Percentiles rank a stretch among this genome's conserved stretches.
Conservation (phyloP, 352 stramenopile species). For the Halophytophthora batemanensis region DNA sequence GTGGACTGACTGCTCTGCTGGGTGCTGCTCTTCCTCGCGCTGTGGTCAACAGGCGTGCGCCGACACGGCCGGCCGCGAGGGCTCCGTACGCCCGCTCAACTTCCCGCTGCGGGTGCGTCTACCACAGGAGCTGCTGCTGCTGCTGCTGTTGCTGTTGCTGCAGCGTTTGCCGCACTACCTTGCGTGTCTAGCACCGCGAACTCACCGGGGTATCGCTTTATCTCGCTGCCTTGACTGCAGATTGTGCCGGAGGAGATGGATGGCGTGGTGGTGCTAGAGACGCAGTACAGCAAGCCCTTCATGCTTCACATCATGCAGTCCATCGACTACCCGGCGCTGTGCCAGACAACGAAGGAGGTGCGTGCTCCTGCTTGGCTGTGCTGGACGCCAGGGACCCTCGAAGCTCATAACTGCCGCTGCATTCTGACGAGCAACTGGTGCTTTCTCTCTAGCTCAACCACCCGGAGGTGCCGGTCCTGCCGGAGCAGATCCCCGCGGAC, state of each 20-base stretch:
- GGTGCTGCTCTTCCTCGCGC: not conserved
- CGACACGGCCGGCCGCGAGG: slow-evolving; percentile 66
- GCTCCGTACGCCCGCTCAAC: slow-evolving; percentile 61
- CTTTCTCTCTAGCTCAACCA: slow-evolving; percentile 58
- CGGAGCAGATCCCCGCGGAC: slow-evolving; percentile 60
- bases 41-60: slow-evolving; percentile 48
- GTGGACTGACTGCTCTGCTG: not conserved
- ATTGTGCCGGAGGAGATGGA: slow-evolving; percentile 76
- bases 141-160: not conserved
- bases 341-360: slow-evolving; percentile 73
- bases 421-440: not conserved
- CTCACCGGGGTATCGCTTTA: no score
- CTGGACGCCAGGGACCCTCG: not conserved
- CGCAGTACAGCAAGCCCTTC: slow-evolving; percentile 79
- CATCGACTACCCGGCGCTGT: slow-evolving; percentile 80
- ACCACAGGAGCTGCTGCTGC: not conserved
- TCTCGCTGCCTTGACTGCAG: slow-evolving; percentile 21
- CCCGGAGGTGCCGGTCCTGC: slow-evolving; percentile 68
- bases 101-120: slow-evolving; percentile 67
- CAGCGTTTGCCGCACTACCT: no score
- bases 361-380: slow-evolving; percentile 1
- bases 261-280: slow-evolving; percentile 74
- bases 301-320: slow-evolving; percentile 86
- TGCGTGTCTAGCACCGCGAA: not conserved
- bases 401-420: not conserved